Percentiles rank a stretch among this genome's conserved stretches.
These are phyloP conservation scores for Blastomyces emzantsi DNA, from an alignment of 2,329 filamentous ascomycete genomes.

Conservation along the genomic window DNA sequence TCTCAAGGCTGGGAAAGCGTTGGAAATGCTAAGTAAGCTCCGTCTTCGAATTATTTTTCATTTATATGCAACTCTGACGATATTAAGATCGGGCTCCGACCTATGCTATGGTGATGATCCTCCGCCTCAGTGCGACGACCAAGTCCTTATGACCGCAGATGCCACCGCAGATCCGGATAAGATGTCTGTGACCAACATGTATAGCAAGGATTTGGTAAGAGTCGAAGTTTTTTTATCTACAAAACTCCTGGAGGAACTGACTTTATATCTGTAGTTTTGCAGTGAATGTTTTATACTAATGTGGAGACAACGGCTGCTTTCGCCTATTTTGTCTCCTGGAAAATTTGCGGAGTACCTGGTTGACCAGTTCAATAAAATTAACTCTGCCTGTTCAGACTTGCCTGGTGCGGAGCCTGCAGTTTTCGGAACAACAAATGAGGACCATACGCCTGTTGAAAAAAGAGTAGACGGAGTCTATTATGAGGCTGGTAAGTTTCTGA, in stretches of 20 bases:
- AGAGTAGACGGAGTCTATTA: constrained; percentile 7
- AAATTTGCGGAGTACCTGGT: constrained; percentile 16
- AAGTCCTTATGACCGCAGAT: constrained; percentile 3
- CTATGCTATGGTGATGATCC: constrained; percentile 14
- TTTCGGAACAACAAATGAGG: neutral
- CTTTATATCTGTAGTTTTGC: constrained; percentile 14
- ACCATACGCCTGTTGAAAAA: neutral
- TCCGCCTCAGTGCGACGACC: constrained; percentile 11
- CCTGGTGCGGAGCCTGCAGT: neutral
- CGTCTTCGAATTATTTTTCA: neutral
- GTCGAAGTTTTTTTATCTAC: neutral
- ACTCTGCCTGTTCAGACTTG: constrained; percentile 12
- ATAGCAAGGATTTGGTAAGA: constrained; percentile 15
- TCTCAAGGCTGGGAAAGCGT: constrained; percentile 17
- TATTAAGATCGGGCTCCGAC: constrained; percentile 11
- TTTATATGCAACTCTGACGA: neutral
- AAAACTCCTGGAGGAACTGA: neutral
- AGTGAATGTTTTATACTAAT: constrained; percentile 18
- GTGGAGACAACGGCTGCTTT: constrained; percentile 17
- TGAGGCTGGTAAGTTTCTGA: constrained; percentile 8
- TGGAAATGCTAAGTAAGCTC: constrained; percentile 11
- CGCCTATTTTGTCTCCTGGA: constrained; percentile 14
- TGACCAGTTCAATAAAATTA: constrained; percentile 15
- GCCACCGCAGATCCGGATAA: constrained; percentile 5
- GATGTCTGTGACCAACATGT: constrained; percentile 14